Conservation (phyloP, 1,284 basidiomycete species). For the Melampsora americana region DNA sequence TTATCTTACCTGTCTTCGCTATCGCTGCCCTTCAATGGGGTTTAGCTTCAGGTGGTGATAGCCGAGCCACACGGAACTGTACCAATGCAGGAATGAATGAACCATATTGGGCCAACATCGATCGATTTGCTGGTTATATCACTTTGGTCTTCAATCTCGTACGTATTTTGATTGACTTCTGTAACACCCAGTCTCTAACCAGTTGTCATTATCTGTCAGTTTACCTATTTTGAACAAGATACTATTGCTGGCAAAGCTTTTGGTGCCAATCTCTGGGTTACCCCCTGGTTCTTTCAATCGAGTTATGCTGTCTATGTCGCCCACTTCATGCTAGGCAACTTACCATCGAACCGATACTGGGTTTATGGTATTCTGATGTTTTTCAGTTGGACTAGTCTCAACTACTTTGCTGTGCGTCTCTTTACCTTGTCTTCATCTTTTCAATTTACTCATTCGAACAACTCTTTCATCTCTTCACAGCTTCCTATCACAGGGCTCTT, state of each 20-base stretch:
- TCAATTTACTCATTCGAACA: neutral
- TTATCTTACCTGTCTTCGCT: conserved; percentile 53
- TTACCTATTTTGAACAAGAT: conserved; percentile 51
- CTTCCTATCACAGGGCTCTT: conserved; percentile 36
- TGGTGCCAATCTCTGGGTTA: conserved; percentile 53
- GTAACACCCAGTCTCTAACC: neutral
- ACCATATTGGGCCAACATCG: conserved; percentile 53
- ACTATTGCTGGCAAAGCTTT: conserved; percentile 52
- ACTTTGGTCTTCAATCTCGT: conserved; percentile 53
- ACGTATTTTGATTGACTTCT: conserved; percentile 24
- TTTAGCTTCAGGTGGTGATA: conserved; percentile 48
- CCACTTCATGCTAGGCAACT: conserved; percentile 54
- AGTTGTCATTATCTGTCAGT: conserved; percentile 46
- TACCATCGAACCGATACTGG: conserved; percentile 54
- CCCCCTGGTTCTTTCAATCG: conserved; percentile 53
- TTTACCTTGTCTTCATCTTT: neutral
- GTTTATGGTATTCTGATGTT: conserved; percentile 51
- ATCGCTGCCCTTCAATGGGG: conserved; percentile 53
- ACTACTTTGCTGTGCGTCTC: conserved; percentile 49
- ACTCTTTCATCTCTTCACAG: conserved; percentile 6
- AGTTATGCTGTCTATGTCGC: conserved; percentile 51
- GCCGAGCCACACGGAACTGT: conserved; percentile 50
- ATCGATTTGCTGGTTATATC: conserved; percentile 50
- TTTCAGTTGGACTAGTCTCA: conserved; percentile 53
- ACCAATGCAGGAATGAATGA: conserved; percentile 53